Percentiles rank a stretch among this genome's conserved stretches.
Evolutionary conservation across 2,329 filamentous ascomycete species (phyloP).

Genomic region (Pseudonectria buxi): DNA sequence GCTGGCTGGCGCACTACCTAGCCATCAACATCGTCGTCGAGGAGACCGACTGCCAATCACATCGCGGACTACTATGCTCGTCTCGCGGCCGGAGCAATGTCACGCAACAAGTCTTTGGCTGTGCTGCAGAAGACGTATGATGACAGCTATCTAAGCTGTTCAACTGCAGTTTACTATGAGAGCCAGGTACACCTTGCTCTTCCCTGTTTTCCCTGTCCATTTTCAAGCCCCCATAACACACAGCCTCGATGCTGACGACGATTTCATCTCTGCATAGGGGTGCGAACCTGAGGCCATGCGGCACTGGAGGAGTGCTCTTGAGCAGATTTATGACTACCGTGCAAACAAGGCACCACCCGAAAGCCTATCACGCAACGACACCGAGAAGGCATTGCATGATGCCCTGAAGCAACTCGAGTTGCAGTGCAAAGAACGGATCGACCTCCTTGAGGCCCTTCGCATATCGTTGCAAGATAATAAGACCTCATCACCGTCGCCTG

Average conservation of each 20-base stretch:
- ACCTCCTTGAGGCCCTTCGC: slow-evolving; percentile 75
- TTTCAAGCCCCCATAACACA: background rate
- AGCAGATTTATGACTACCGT: slow-evolving; percentile 82
- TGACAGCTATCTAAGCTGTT: slow-evolving; percentile 90
- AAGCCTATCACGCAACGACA: slow-evolving; percentile 68
- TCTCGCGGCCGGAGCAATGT: slow-evolving; percentile 36
- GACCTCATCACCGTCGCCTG: slow-evolving; percentile 9
- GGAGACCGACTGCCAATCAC: too few relatives aligned
- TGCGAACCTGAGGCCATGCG: slow-evolving; percentile 86
- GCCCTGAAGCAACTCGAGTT: slow-evolving; percentile 77
- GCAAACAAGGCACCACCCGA: slow-evolving; percentile 64
- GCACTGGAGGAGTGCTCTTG: slow-evolving; percentile 83
- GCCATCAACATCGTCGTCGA: too few relatives aligned
- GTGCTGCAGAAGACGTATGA: slow-evolving; percentile 96
- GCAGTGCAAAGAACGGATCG: slow-evolving; percentile 89
- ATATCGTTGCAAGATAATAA: slow-evolving; percentile 46
- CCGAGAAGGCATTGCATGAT: slow-evolving; percentile 74
- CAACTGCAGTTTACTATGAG: slow-evolving; percentile 94
- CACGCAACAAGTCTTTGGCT: slow-evolving; percentile 51
- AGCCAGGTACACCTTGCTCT: slow-evolving; percentile 56
- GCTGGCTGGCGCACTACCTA: too few relatives aligned
- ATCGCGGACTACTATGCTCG: slow-evolving; percentile 20
- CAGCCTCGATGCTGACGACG: slow-evolving; percentile 3
- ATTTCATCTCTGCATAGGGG: slow-evolving; percentile 47
- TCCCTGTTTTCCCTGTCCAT: slow-evolving; percentile 2